Evolutionary conservation across 2,329 filamentous ascomycete species (phyloP).

Genomic region (Cryphonectria nitschkei): DNA sequence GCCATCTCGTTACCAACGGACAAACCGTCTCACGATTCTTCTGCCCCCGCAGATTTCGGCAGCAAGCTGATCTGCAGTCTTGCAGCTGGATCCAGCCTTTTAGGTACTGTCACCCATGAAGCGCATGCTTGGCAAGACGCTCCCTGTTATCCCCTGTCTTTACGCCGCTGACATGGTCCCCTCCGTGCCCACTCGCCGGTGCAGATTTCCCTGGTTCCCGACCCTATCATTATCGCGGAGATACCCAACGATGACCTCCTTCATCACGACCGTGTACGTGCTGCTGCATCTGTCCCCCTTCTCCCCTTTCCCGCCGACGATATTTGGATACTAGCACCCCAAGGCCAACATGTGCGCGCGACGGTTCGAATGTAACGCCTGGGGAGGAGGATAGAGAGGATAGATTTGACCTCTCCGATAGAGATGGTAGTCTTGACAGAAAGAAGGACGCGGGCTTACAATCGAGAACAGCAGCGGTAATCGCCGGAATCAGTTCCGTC

Average conservation of each 20-base stretch:
- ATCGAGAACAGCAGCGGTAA: constrained; percentile 72
- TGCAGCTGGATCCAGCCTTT: constrained; percentile 7
- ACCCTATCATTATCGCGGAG: neutral
- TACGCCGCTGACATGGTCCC: constrained; percentile 13
- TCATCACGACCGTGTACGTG: constrained; percentile 82
- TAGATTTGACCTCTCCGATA: neutral
- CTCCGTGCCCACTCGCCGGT: constrained; percentile 5
- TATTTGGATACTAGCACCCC: neutral
- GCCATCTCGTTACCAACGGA: neutral
- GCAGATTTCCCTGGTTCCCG: constrained; percentile 1
- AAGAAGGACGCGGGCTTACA: constrained; percentile 14
- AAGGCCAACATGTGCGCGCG: neutral
- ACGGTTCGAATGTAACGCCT: neutral
- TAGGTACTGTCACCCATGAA: constrained; percentile 16
- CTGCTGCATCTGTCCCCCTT: constrained; percentile 43
- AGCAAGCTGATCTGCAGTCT: constrained; percentile 8
- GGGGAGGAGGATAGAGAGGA: neutral
- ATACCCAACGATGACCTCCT: constrained; percentile 66
- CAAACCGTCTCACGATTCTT: neutral
- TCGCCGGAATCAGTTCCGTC: constrained; percentile 88
- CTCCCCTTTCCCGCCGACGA: constrained; percentile 41
- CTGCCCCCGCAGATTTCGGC: neutral
- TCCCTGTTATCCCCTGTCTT: constrained; percentile 2
- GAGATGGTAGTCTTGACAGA: neutral
- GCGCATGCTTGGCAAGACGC: neutral